Percentiles rank a stretch among this genome's conserved stretches.
Conservation (phyloP, 306 rosid genomes). For the Vigna radiata region DNA sequence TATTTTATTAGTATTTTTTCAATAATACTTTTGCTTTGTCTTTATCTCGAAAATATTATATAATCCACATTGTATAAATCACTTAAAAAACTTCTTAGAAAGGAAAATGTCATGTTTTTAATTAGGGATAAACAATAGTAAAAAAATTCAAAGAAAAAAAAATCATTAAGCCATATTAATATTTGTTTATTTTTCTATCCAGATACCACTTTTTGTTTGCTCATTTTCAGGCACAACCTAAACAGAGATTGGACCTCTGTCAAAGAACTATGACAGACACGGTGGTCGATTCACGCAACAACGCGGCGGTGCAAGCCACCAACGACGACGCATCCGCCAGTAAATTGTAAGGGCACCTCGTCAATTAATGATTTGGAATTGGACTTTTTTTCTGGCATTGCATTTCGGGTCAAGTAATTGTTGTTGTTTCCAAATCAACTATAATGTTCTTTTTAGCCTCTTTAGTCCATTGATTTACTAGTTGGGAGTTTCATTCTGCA, state of each 20-base stretch:
- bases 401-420: background rate
- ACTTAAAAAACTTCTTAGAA: too few relatives aligned
- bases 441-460: background rate
- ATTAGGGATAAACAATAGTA: too few relatives aligned
- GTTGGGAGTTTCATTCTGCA: background rate
- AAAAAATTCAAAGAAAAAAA: too few relatives aligned
- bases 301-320: slow-evolving; percentile 53
- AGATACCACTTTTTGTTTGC: background rate
- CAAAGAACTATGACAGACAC: slow-evolving; percentile 4
- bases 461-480: background rate
- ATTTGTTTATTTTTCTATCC: background rate
- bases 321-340: slow-evolving; percentile 56
- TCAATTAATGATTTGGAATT: background rate
- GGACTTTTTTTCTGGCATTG: background rate
- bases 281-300: slow-evolving; percentile 50
- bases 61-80: too few relatives aligned
- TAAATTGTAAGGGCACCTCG: slow-evolving; percentile 36
- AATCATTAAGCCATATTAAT: too few relatives aligned
- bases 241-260: background rate
- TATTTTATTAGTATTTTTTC: too few relatives aligned
- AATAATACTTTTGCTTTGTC: too few relatives aligned
- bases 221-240: slow-evolving; percentile 31
- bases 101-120: too few relatives aligned
- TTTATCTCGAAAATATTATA: too few relatives aligned
- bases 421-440: background rate